Conservation (phyloP, 805 yeast genomes). For the Danielia oregonensis region DNA sequence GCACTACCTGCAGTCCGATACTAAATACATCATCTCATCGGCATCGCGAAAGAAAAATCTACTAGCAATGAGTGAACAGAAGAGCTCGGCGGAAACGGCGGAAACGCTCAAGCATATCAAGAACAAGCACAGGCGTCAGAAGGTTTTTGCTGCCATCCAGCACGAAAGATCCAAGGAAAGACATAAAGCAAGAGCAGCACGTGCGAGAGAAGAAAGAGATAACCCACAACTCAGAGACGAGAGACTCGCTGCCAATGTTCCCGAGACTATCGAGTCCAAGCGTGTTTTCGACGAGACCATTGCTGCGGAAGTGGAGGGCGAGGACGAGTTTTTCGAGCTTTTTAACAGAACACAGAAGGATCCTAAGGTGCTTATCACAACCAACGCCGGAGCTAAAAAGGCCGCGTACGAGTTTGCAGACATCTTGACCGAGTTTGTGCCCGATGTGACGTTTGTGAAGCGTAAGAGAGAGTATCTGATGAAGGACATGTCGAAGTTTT, state of each 20-base stretch:
- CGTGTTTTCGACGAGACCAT: conserved; percentile 87
- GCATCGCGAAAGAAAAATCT: conserved; percentile 1
- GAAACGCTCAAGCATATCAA: conserved; percentile 42
- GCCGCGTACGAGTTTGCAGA: conserved; percentile 90
- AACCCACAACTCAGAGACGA: conserved; percentile 81
- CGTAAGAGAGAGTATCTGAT: conserved; percentile 80
- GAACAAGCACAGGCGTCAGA: conserved; percentile 78
- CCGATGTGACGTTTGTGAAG: conserved; percentile 82
- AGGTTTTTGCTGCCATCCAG: conserved; percentile 68
- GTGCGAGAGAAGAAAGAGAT: conserved; percentile 83
- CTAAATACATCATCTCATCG: conserved; percentile 3
- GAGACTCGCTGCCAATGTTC: conserved; percentile 72
- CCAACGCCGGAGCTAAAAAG: conserved; percentile 81
- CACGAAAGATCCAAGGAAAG: conserved; percentile 72
- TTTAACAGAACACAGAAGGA: conserved; percentile 33
- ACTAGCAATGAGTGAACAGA: not conserved
- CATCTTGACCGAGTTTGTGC: conserved; percentile 75
- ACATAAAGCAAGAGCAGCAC: conserved; percentile 70
- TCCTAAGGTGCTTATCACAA: conserved; percentile 88
- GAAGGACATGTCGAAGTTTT: conserved; percentile 81
- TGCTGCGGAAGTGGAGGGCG: conserved; percentile 53
- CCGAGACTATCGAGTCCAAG: conserved; percentile 79
- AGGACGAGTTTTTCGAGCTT: conserved; percentile 53
- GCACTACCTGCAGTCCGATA: too few species aligned
- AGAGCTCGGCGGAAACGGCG: conserved; percentile 4